Percentiles rank a stretch among this genome's conserved stretches.
Evolutionary conservation across 225 moss, liverwort and hornwort genomes (phyloP).

Genomic region (Marchantia paleacea): DNA sequence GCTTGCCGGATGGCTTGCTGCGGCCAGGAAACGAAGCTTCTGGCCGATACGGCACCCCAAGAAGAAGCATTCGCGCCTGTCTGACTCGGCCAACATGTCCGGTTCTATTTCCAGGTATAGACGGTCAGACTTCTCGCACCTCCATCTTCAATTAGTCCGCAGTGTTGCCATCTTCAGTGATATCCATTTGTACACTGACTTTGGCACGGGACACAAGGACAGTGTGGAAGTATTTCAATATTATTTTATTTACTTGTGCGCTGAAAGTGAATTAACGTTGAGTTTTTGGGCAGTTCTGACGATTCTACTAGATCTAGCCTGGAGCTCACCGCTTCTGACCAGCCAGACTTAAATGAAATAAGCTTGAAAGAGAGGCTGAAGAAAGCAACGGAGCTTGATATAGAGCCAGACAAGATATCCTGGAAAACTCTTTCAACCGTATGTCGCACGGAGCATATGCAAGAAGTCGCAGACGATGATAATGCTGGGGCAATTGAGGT

Average conservation of each 20-base stretch:
- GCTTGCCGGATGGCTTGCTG: constrained; percentile 47
- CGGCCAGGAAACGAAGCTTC: constrained; percentile 37
- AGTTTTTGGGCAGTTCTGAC: constrained; percentile 18
- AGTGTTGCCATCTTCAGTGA: background rate
- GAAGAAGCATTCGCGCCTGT: constrained; percentile 14
- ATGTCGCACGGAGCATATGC: constrained; percentile 77
- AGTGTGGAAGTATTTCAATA: no score
- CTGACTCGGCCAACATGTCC: constrained; percentile 7
- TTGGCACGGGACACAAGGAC: no score
- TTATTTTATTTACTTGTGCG: no score
- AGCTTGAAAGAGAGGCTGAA: constrained; percentile 71
- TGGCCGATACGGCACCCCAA: constrained; percentile 23
- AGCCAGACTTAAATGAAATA: constrained; percentile 31
- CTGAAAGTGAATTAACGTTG: background rate
- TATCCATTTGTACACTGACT: no score
- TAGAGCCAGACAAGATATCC: constrained; percentile 51
- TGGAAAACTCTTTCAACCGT: constrained; percentile 71
- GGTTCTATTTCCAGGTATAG: constrained; percentile 18
- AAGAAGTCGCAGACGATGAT: constrained; percentile 52
- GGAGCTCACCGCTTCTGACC: constrained; percentile 16
- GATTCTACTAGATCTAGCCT: constrained; percentile 1
- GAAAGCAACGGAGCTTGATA: constrained; percentile 72
- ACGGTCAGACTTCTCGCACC: background rate
- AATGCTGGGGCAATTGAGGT: constrained; percentile 65
- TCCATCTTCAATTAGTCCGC: background rate